A percentile compares a stretch with the other conserved stretches of the same genome.
Conservation (phyloP, 176 grass and related monocot species). For the Lolium rigidum region DNA sequence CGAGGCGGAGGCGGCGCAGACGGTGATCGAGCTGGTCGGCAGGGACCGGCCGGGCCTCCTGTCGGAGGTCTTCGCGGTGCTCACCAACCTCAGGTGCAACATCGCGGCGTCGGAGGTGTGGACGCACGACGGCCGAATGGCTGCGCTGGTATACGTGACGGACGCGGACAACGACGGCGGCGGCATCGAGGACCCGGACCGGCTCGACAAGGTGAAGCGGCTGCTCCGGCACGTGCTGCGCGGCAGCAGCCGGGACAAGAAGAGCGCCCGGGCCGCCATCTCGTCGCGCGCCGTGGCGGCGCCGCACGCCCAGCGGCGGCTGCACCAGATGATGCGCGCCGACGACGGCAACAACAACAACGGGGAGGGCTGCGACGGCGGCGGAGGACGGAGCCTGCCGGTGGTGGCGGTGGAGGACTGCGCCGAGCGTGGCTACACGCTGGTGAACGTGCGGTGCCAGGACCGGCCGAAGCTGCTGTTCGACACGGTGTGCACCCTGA, state of each 20-base stretch:
- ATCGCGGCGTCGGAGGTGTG: slow-evolving; percentile 82
- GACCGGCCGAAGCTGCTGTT: slow-evolving; percentile 87
- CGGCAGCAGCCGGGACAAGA: slow-evolving; percentile 56
- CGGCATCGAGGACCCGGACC: slow-evolving; percentile 57
- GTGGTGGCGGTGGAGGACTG: slow-evolving; percentile 71
- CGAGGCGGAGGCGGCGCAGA: slow-evolving; percentile 46
- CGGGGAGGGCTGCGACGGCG: not conserved
- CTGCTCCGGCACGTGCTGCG: slow-evolving; percentile 72
- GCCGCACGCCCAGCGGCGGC: slow-evolving; percentile 63
- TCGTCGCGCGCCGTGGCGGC: slow-evolving; percentile 19
- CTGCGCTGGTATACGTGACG: slow-evolving; percentile 72
- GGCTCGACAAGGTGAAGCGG: slow-evolving; percentile 61
- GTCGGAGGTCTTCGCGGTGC: slow-evolving; percentile 90
- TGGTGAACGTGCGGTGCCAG: slow-evolving; percentile 74
- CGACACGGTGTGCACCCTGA: slow-evolving; percentile 91
- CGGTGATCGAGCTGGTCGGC: slow-evolving; percentile 74
- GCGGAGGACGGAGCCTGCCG: not conserved
- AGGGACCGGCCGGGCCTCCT: slow-evolving; percentile 80
- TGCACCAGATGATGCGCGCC: slow-evolving; percentile 90
- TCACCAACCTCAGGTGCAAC: slow-evolving; percentile 78
- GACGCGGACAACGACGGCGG: slow-evolving; percentile 51
- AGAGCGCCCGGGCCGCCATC: slow-evolving; percentile 41
- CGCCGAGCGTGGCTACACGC: slow-evolving; percentile 73
- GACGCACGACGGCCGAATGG: slow-evolving; percentile 82
- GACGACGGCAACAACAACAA: not conserved